These are phyloP conservation scores for Calonectria pteridis DNA, from an alignment of 2,329 filamentous ascomycete genomes.

Conservation along the genomic window DNA sequence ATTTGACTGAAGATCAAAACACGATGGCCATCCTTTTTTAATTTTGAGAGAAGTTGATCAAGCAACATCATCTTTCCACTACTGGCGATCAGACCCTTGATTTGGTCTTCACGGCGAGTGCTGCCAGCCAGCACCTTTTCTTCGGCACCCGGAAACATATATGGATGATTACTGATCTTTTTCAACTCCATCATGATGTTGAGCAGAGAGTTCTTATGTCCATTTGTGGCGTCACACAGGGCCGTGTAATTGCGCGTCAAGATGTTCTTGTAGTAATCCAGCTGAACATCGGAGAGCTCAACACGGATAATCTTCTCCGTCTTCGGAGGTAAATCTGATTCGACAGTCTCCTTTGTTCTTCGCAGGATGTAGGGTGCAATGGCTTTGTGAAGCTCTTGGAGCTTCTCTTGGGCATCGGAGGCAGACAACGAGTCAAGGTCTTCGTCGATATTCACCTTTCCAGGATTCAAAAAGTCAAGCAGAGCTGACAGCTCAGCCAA, in stretches of 20 bases:
- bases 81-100: slow-evolving; percentile 93
- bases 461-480: slow-evolving; percentile 98
- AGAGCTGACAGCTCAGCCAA: slow-evolving; percentile 91
- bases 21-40: slow-evolving; percentile 93
- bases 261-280: slow-evolving; percentile 99
- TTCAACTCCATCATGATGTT: slow-evolving; percentile 99
- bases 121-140: slow-evolving; percentile 87
- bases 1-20: slow-evolving; percentile 99
- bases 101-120: slow-evolving; percentile 85
- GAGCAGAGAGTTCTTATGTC: slow-evolving; percentile 92
- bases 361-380: slow-evolving; percentile 96
- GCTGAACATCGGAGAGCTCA: slow-evolving; percentile 93
- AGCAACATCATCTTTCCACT: slow-evolving; percentile 99
- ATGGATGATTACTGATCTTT: slow-evolving; percentile 98
- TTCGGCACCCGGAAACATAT: slow-evolving; percentile 96
- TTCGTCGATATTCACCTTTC: slow-evolving; percentile 89
- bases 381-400: slow-evolving; percentile 84
- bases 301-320: slow-evolving; percentile 99
- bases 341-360: slow-evolving; percentile 96
- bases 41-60: slow-evolving; percentile 92
- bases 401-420: slow-evolving; percentile 86
- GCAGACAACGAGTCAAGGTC: slow-evolving; percentile 85
- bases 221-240: slow-evolving; percentile 88
- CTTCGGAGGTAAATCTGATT: slow-evolving; percentile 95
- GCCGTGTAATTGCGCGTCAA: slow-evolving; percentile 96